phyloP scores from a whole-genome alignment of 306 rosid species.

The Luffa acutangula region DNA sequence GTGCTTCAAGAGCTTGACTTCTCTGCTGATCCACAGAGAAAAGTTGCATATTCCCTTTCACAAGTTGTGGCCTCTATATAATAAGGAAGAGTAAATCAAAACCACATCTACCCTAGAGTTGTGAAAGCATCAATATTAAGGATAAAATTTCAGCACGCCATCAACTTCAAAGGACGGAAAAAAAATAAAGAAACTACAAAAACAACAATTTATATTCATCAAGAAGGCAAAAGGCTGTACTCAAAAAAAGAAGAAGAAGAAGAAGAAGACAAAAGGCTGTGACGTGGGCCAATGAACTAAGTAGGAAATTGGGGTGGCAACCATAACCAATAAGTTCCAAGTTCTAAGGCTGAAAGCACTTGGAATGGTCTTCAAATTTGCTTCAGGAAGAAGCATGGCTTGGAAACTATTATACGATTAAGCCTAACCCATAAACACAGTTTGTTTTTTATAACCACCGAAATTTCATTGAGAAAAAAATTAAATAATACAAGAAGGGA shows the following conservation, averaged over 20 bases:
- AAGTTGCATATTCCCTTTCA: slow-evolving; percentile 98
- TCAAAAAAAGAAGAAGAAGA: too few relatives aligned
- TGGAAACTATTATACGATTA: neutral
- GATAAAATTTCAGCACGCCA: neutral
- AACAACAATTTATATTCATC: neutral
- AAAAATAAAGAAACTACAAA: neutral
- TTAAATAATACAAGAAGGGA: too few relatives aligned
- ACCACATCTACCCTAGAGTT: slow-evolving; percentile 5
- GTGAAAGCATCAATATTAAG: neutral
- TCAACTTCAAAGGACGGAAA: neutral
- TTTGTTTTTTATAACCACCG: too few relatives aligned
- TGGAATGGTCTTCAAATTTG: neutral
- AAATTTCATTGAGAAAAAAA: too few relatives aligned
- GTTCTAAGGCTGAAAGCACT: neutral
- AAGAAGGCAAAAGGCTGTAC: neutral
- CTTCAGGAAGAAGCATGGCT: neutral
- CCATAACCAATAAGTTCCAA: neutral
- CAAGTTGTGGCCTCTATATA: slow-evolving; percentile 83
- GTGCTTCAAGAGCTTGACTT: slow-evolving; percentile 99
- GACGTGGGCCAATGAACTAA: neutral
- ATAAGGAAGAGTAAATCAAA: slow-evolving; percentile 12
- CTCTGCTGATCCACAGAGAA: slow-evolving; percentile 96
- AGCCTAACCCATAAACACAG: neutral
- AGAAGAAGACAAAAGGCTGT: neutral
- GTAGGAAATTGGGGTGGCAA: neutral